Percentiles rank a stretch among this genome's conserved stretches.
These are phyloP conservation scores for Trichoderma pleuroti DNA, from an alignment of 2,329 filamentous ascomycete species.

Conservation along the genomic window DNA sequence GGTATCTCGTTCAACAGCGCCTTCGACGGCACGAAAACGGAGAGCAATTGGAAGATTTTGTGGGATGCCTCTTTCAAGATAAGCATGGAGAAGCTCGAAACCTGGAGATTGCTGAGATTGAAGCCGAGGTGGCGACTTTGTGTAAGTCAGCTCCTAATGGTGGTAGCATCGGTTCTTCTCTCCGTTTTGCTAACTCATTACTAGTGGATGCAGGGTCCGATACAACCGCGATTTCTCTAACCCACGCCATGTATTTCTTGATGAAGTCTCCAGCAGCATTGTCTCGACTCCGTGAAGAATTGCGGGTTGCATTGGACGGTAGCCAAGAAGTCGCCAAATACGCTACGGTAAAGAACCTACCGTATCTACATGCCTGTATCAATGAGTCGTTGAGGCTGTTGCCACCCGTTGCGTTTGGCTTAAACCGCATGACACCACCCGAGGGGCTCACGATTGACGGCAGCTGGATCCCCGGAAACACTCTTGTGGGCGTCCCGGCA, in stretches of 20 bases:
- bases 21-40: not conserved
- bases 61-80: not conserved
- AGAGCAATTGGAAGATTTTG: not conserved
- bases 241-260: not conserved
- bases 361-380: not conserved
- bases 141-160: not conserved
- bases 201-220: not conserved
- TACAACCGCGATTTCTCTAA: not conserved
- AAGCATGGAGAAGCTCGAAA: not conserved
- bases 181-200: not conserved
- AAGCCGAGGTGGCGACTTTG: not conserved
- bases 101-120: not conserved
- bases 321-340: not conserved
- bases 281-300: not conserved
- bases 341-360: not conserved
- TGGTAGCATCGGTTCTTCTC: not conserved
- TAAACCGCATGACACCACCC: not conserved
- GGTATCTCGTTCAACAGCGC: not conserved
- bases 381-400: not conserved
- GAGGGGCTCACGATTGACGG: not conserved
- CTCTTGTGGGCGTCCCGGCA: not conserved
- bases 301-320: not conserved
- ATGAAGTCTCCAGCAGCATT: not conserved
- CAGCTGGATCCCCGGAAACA: not conserved
- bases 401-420: not conserved